Evolutionary conservation across 768 basidiomycete species (phyloP).

Genomic region (Suillus fuscotomentosus): DNA sequence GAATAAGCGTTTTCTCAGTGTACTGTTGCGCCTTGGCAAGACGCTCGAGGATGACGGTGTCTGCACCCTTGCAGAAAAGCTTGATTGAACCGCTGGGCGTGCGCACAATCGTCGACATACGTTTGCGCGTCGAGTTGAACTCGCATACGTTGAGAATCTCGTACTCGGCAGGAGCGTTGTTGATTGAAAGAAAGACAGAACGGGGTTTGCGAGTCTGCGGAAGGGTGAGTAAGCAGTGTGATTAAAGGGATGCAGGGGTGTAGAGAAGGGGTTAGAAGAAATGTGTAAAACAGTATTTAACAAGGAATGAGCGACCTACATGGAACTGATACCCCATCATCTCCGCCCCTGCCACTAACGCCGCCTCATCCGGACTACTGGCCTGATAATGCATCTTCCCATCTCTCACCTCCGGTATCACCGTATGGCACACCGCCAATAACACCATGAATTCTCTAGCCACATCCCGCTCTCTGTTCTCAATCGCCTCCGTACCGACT

Average conservation of each 20-base stretch:
- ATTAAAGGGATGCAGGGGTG: neutral
- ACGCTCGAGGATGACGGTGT: slow-evolving; percentile 95
- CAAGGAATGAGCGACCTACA: slow-evolving; percentile 47
- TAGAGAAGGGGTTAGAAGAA: neutral
- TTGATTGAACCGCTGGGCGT: slow-evolving; percentile 89
- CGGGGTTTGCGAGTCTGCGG: slow-evolving; percentile 90
- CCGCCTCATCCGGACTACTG: slow-evolving; percentile 97
- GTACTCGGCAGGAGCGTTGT: slow-evolving; percentile 73
- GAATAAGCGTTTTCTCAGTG: slow-evolving; percentile 81
- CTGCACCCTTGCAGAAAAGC: slow-evolving; percentile 95
- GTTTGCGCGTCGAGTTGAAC: slow-evolving; percentile 96
- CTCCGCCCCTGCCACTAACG: slow-evolving; percentile 92
- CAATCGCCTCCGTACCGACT: slow-evolving; percentile 24
- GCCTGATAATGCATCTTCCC: slow-evolving; percentile 95
- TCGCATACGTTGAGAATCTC: slow-evolving; percentile 96
- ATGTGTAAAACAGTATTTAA: neutral
- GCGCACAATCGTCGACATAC: slow-evolving; percentile 95
- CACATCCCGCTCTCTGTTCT: slow-evolving; percentile 44
- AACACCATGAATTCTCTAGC: slow-evolving; percentile 75
- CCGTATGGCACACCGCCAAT: slow-evolving; percentile 95
- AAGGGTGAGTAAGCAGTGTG: neutral
- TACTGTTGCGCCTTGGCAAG: slow-evolving; percentile 82
- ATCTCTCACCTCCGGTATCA: slow-evolving; percentile 89
- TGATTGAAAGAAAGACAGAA: slow-evolving; percentile 86
- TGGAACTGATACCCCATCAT: slow-evolving; percentile 90